A percentile compares a stretch with the other conserved stretches of the same genome.
Evolutionary conservation across 2,329 filamentous ascomycete genomes (phyloP).

Genomic region (Coniochaeta sp.): DNA sequence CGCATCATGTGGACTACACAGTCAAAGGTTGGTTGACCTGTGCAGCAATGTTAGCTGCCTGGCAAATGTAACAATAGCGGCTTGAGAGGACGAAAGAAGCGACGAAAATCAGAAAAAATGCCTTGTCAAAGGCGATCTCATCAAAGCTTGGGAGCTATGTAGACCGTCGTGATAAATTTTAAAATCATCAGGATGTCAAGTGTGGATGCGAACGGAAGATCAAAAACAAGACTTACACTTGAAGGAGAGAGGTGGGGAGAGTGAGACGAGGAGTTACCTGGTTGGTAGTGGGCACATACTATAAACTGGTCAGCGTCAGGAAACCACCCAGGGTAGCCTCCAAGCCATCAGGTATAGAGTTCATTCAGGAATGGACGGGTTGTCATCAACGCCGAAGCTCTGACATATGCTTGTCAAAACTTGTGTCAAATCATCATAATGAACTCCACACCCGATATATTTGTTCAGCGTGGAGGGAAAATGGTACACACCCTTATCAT

Average conservation of each 20-base stretch:
- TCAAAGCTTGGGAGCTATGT: constrained; percentile 72
- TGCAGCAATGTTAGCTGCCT: constrained; percentile 1
- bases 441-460: not conserved
- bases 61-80: not conserved
- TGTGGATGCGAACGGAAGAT: not conserved
- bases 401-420: constrained; percentile 98
- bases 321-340: not conserved
- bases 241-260: not conserved
- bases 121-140: constrained; percentile 76
- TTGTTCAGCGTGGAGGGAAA: not conserved
- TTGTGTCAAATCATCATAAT: constrained; percentile 76
- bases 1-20: not conserved
- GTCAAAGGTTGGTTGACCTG: not conserved
- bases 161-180: constrained; percentile 77
- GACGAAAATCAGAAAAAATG: constrained; percentile 26
- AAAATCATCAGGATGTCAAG: constrained; percentile 56
- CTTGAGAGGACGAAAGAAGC: not conserved
- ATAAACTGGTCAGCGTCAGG: not conserved
- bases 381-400: constrained; percentile 56
- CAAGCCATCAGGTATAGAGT: not conserved
- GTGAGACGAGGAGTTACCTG: not conserved
- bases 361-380: constrained; percentile 32
- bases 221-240: not conserved
- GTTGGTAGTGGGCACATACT: not conserved
- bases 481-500: not conserved